phyloP scores from a whole-genome alignment of 1,284 basidiomycete genomes.

The Tranzscheliella williamsii region DNA sequence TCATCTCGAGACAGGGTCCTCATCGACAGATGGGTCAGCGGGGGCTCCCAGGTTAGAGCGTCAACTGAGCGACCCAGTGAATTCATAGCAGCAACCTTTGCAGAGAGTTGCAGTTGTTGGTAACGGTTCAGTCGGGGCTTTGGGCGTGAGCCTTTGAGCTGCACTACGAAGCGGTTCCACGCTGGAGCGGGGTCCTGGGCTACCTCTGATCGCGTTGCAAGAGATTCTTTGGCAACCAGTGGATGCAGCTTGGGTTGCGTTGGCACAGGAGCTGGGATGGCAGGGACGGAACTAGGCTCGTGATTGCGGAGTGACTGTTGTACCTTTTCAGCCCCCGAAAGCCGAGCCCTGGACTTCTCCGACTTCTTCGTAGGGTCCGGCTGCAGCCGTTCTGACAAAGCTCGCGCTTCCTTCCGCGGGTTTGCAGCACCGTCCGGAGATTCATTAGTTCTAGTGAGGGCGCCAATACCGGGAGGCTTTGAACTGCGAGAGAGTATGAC shows the following conservation, averaged over 20 bases:
- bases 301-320: too few relatives aligned
- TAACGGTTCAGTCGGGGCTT: conserved; percentile 21
- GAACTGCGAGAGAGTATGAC: too few relatives aligned
- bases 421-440: too few relatives aligned
- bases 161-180: conserved; percentile 46
- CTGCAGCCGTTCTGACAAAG: too few relatives aligned
- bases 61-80: conserved; percentile 25
- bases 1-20: conserved; percentile 50
- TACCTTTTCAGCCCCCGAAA: too few relatives aligned
- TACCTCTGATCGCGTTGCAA: conserved; percentile 33
- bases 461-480: too few relatives aligned
- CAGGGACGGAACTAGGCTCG: neutral
- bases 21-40: conserved; percentile 33
- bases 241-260: conserved; percentile 10
- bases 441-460: too few relatives aligned
- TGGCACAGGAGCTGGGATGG: neutral
- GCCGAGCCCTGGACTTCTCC: too few relatives aligned
- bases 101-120: conserved; percentile 33
- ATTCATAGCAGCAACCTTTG: conserved; percentile 26
- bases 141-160: conserved; percentile 15
- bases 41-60: conserved; percentile 50
- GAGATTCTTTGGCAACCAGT: conserved; percentile 24
- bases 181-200: conserved; percentile 41
- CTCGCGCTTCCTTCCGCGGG: too few relatives aligned
- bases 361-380: too few relatives aligned